phyloP scores from a whole-genome alignment of 176 grass and related monocot species.

The Thinopyrum elongatum region DNA sequence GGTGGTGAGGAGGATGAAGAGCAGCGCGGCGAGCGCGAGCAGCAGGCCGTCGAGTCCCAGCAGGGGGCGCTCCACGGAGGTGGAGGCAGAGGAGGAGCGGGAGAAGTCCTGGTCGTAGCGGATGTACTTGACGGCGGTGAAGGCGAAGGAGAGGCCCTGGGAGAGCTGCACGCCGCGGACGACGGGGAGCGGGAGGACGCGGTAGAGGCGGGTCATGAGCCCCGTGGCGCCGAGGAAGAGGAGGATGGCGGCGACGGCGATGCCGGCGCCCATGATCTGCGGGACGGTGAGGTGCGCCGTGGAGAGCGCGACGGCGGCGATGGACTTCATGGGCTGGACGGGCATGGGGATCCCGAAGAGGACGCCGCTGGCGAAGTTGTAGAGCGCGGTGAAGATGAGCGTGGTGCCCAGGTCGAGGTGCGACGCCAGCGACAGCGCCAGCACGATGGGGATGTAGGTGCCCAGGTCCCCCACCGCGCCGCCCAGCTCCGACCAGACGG shows the following conservation, averaged over 20 bases:
- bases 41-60: constrained; percentile 70
- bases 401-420: constrained; percentile 76
- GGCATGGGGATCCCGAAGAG: constrained; percentile 94
- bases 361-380: constrained; percentile 74
- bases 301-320: constrained; percentile 84
- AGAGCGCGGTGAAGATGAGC: constrained; percentile 85
- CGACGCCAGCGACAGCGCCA: constrained; percentile 72
- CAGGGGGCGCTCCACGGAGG: constrained; percentile 44
- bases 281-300: constrained; percentile 67
- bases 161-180: constrained; percentile 88
- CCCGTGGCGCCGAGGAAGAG: constrained; percentile 73
- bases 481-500: background rate
- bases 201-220: constrained; percentile 74
- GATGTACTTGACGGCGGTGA: constrained; percentile 87
- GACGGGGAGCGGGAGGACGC: constrained; percentile 73
- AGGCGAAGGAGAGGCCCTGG: constrained; percentile 75
- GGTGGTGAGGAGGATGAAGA: constrained; percentile 70
- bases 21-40: constrained; percentile 68
- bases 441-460: constrained; percentile 32
- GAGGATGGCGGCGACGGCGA: constrained; percentile 58
- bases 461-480: constrained; percentile 9
- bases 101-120: constrained; percentile 82
- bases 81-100: constrained; percentile 49
- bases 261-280: constrained; percentile 74
- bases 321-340: constrained; percentile 96